These are phyloP conservation scores for Termitomyces sp. DNA, from an alignment of 768 basidiomycete species.

Conservation along the genomic window DNA sequence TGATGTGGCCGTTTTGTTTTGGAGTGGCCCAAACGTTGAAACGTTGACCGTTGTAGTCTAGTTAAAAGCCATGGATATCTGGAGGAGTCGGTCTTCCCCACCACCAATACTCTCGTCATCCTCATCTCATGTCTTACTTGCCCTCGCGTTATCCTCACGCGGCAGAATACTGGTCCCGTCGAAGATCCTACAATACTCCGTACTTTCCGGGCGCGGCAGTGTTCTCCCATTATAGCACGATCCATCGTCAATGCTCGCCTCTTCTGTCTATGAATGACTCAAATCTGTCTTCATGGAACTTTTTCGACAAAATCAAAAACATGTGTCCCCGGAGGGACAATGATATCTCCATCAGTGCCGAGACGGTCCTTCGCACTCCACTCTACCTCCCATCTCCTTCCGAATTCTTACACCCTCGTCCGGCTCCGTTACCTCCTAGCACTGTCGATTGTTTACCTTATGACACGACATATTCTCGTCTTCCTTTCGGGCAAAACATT, in stretches of 20 bases:
- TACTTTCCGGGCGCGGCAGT: not conserved
- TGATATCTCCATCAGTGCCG: not conserved
- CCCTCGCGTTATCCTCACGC: not conserved
- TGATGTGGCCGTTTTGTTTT: slow-evolving; percentile 6
- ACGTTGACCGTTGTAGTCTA: slow-evolving; percentile 1
- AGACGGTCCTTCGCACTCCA: not conserved
- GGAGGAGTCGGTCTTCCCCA: not conserved
- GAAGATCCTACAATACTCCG: not conserved
- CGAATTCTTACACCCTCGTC: not conserved
- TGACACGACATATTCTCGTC: not conserved
- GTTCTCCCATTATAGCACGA: not conserved
- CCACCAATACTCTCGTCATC: not conserved
- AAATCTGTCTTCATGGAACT: not conserved
- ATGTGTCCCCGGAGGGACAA: not conserved
- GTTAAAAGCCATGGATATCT: not conserved
- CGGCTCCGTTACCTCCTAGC: not conserved
- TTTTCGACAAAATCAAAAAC: not conserved
- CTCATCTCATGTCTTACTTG: not conserved
- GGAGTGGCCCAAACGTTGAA: slow-evolving; percentile 10
- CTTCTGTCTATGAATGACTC: not conserved
- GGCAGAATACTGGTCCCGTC: not conserved
- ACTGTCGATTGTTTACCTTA: not conserved
- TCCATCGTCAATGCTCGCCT: not conserved
- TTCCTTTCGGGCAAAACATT: not conserved
- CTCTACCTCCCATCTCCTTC: not conserved